Evolutionary conservation across 768 basidiomycete species (phyloP), one percentile per base, ranked within the genome.

Genomic region (Termitomyces sp.): DNA sequence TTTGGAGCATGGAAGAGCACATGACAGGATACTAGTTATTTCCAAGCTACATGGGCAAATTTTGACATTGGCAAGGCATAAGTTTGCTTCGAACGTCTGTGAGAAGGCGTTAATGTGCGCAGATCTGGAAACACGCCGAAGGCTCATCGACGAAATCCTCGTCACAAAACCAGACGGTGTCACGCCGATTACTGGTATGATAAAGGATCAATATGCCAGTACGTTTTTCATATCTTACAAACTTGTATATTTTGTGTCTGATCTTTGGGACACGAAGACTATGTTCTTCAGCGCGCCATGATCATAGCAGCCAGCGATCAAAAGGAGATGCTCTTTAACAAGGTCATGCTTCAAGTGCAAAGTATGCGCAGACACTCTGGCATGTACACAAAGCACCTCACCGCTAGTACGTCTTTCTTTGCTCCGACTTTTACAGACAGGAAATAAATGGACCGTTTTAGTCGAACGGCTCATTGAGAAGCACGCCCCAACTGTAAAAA

Each of bases 71-170:
- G 83, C 93, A 1, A 83, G 86, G 53, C 93, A 93, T 70, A 96
- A 96, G 69, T 96, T 92, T 67, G 95, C 93, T 5, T 97, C 95
- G 5, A 98, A 99, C 67, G 96, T 98, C 20, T 91, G 89, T 70
- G 95, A 96, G 74, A 95, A 93, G 72, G 93, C 93, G 5, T 79
- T 96, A 36, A 70, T 86, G 30, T 84, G 79, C 34, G 84, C 89
- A 0, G 81, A 84, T 54, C 34, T 78, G 0, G 86, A 87, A 10
- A 86, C 81, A 60, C 87, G 93, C 45, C 82, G 81, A 9, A 69
- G 72, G 36, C 75, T 98, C 43, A 84, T 98, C 58, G 86, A 92
- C 27, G 95, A 97, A 71, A 84, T 98, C 56, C 82, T 96, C 75
- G 70, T 75, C 2, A 74, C 81, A 13, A 82, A 81, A 60, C 74